Evolutionary conservation across 2,329 filamentous ascomycete genomes (phyloP).

Genomic region (Stromatinia cepivora): DNA sequence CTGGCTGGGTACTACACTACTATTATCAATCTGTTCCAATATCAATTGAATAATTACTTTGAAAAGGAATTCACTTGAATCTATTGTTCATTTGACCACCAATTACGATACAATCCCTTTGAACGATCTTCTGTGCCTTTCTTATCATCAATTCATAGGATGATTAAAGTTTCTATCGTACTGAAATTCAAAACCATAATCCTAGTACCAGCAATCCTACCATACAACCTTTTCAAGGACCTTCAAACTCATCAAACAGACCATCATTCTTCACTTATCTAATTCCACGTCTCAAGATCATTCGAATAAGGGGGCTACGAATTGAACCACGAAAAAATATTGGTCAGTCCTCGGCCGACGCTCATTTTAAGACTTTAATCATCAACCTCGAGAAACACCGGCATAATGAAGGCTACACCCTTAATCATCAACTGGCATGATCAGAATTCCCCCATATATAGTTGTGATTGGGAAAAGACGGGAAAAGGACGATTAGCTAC

Average conservation of each 20-base stretch:
- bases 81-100: background rate
- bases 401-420: constrained; percentile 86
- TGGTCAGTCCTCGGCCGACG: background rate
- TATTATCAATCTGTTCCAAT: background rate
- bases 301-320: background rate
- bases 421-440: constrained; percentile 99
- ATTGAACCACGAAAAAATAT: background rate
- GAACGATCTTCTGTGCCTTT: background rate
- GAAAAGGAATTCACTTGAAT: background rate
- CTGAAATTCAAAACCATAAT: background rate
- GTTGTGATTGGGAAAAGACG: constrained; percentile 90
- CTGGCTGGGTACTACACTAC: background rate
- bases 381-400: constrained; percentile 13
- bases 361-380: background rate
- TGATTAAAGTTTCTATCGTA: constrained; percentile 24
- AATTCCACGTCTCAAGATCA: background rate
- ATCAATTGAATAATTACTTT: background rate
- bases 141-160: constrained; percentile 4
- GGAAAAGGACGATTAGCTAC: constrained; percentile 92
- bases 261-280: background rate
- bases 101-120: background rate
- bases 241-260: background rate
- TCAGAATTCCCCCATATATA: constrained; percentile 95
- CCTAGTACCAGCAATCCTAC: background rate
- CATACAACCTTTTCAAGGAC: background rate